Base-by-base conservation (phyloP, 139 green algal genomes). In the Nannochloris sp. region DNA sequence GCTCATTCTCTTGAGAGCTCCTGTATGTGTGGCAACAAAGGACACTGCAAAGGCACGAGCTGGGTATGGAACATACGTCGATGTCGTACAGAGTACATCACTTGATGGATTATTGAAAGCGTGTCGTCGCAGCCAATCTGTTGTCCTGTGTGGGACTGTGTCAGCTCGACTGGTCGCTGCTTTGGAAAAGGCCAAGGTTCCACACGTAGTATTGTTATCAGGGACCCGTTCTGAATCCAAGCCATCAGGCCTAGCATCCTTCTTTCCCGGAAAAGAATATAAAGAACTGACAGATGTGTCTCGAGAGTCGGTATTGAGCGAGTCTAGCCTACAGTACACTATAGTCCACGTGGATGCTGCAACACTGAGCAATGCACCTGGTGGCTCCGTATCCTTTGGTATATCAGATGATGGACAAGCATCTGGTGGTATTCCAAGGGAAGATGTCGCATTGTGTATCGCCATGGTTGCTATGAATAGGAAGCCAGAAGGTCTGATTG, bases 201-300 rank as follows among this genome's bases (percentile, higher is more conserved):
- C 63, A 10, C 63, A 71, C 20, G 25, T 76, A 14, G 63, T 76
- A 16, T 49, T 76, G 70, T 58, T 76, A 36, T 65, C 63, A 2
- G 10, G 45, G 3, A 48, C 5, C n/a, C 16, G n/a, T 23, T 53
- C 46, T 26, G 46, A 28, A 8, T 64, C 45, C 13, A 30, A 33
- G 30, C 16, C 29, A 1, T 44, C 43, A 16, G 28, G 26, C 4
- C 17, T 20, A 6, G 28, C 45, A 16, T 43, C 70, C n/a, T 64
- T 68, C 49, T n/a, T n/a, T 43, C 40, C 20, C 1, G 36, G 25
- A 6, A 25, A n/a, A 1, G 70, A 76, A 65, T 30, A 59, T 36
- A 17, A 13, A 2, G 20, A 65, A 58, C 45, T 76, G 26, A 59
- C 20, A 6, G 63, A 76, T n/a, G 43, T 65, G 2, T 14, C 12